Evolutionary conservation across 768 basidiomycete genomes (phyloP).

Genomic region (Mycena filopes): DNA sequence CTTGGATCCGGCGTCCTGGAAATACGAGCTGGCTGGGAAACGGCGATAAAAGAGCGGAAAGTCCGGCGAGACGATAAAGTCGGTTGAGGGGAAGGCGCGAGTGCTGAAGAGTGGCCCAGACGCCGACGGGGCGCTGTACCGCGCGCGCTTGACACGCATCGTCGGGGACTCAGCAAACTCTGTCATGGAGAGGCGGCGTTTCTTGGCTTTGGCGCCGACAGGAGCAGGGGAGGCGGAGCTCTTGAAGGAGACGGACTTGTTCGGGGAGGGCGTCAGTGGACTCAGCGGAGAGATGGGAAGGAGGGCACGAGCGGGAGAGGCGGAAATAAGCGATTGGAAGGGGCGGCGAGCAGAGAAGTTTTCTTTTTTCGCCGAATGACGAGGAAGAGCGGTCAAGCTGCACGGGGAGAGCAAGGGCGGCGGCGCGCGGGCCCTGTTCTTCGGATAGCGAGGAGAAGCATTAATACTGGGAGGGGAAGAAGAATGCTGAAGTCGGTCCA

Average conservation of each 20-base stretch:
- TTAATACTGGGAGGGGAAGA: background rate
- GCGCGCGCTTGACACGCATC: slow-evolving; percentile 12
- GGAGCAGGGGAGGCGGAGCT: slow-evolving; percentile 21
- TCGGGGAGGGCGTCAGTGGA: slow-evolving; percentile 39
- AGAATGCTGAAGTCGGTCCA: slow-evolving; percentile 21
- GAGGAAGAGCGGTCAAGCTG: background rate
- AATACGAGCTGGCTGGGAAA: slow-evolving; percentile 73
- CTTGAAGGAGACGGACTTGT: slow-evolving; percentile 16
- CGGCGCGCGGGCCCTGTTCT: background rate
- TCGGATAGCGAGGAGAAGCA: background rate
- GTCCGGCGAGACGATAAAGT: slow-evolving; percentile 54
- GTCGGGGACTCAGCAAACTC: slow-evolving; percentile 21
- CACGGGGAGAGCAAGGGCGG: slow-evolving; percentile 23
- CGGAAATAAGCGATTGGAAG: background rate
- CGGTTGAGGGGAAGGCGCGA: slow-evolving; percentile 61
- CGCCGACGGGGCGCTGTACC: slow-evolving; percentile 6
- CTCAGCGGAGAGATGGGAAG: slow-evolving; percentile 42
- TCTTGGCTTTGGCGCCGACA: slow-evolving; percentile 35
- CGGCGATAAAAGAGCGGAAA: slow-evolving; percentile 77
- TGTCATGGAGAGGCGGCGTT: slow-evolving; percentile 24
- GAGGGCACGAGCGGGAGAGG: slow-evolving; percentile 1
- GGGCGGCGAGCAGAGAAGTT: background rate
- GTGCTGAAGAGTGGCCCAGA: slow-evolving; percentile 39
- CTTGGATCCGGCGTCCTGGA: slow-evolving; percentile 31
- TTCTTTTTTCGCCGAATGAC: slow-evolving; percentile 15